phyloP scores from a whole-genome alignment of 257 asterid genomes.

The Petunia axillaris region DNA sequence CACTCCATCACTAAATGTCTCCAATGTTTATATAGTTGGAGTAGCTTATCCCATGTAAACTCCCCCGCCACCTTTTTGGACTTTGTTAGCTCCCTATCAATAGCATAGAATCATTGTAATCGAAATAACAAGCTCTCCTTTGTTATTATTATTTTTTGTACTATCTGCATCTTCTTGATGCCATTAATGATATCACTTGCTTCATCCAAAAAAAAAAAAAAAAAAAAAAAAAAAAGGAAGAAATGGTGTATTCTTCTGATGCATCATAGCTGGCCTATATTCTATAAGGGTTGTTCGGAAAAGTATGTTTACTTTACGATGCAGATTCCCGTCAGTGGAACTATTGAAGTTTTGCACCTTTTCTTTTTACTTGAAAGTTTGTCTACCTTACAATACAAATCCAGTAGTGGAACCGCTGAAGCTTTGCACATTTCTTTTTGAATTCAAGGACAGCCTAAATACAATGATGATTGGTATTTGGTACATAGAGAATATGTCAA shows the following conservation, averaged over 20 bases:
- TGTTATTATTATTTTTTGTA: too few species aligned
- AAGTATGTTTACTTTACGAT: neutral
- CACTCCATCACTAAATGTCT: too few species aligned
- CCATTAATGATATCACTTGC: too few species aligned
- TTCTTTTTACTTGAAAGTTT: neutral
- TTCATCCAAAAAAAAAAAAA: too few species aligned
- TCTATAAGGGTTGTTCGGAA: neutral
- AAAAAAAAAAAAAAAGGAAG: neutral
- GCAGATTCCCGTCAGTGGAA: neutral
- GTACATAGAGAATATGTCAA: neutral
- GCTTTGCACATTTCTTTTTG: neutral
- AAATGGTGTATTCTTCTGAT: neutral
- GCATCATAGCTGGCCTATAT: neutral
- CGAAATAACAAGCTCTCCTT: too few species aligned
- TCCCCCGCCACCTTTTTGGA: too few species aligned
- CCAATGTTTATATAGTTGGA: too few species aligned
- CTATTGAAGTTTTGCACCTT: neutral
- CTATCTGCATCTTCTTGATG: too few species aligned
- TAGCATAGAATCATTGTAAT: too few species aligned
- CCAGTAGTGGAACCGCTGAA: neutral
- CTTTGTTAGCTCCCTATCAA: too few species aligned
- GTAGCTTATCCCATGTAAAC: too few species aligned
- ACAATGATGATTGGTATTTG: neutral
- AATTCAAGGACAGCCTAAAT: neutral
- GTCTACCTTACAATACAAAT: neutral